Base-by-base conservation (phyloP, 2,329 filamentous ascomycete genomes). In the Rutstroemia sydowiana region DNA sequence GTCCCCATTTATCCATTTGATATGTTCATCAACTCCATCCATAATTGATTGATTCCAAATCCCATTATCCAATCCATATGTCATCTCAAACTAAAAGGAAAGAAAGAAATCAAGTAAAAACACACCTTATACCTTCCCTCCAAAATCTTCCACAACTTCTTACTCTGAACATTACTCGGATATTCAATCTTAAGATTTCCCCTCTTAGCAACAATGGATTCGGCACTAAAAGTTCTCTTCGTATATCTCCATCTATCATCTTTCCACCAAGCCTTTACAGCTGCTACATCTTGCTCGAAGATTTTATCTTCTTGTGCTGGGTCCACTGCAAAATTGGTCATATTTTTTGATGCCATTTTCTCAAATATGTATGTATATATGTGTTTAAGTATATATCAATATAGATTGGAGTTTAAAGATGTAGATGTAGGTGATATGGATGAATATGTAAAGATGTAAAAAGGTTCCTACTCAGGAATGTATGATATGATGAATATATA, bases 141-240 rank as follows among this genome's bases (percentile, higher is more conserved):
- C 32, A 98, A 76, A 57, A 91, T 91, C 37, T 78, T 78, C 91
- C 91, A 98, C 47, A 97, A 77, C 81, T 98, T 98, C 79, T 96
- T 96, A 44, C 87, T 79, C 73, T 91, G 85, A 16, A 74, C 75
- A 69, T 95, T 95, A 73, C 91, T 93, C 18, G 93, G 85, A 69
- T 97, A 97, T 57, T 95, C 79, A 63, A 97, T 86, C 72, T 86
- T 88, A 63, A 98, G 75, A 65, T 87, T 91, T 53, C 93, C 93
- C 66, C 93, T 79, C 81, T 98, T 98, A 48, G 88, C 85, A 58
- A 95, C 93, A 66, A 98, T 97, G 73, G 95, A 88, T 77, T 97
- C 93, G 30, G 93, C 90, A 3, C 91, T 95, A 70, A 93, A 98
- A 21, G 93, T 85, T 53, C 93, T 81, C 74, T 87, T 91, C 63